These are phyloP conservation scores for Chenopodium berlandieri DNA, from an alignment of 148 eudicot genomes.

Conservation along the genomic window DNA sequence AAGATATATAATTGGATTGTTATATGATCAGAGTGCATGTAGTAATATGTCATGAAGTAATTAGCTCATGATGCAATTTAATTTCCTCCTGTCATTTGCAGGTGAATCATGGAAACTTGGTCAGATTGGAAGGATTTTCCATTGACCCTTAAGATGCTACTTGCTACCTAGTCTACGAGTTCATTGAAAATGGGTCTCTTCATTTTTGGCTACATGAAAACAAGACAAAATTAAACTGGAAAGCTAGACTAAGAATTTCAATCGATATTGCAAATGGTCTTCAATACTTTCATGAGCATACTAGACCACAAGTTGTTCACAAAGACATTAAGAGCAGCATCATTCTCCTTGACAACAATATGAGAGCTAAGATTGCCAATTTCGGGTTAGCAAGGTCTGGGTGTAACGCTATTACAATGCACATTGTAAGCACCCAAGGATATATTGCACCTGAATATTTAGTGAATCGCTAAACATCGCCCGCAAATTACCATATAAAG, in stretches of 20 bases:
- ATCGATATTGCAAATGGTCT: conserved; percentile 87
- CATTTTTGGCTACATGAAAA: conserved; percentile 62
- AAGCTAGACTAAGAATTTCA: conserved; percentile 63
- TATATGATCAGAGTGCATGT: no score
- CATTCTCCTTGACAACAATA: conserved; percentile 67
- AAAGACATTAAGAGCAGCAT: conserved; percentile 89
- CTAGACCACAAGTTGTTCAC: conserved; percentile 84
- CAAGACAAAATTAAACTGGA: conserved; percentile 59
- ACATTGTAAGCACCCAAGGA: conserved; percentile 96
- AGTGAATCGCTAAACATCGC: no score
- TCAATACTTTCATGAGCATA: conserved; percentile 92
- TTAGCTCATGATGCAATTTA: no score
- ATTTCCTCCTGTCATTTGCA: neutral
- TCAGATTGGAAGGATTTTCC: conserved; percentile 86
- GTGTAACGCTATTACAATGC: conserved; percentile 89
- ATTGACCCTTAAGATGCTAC: conserved; percentile 78
- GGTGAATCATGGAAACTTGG: conserved; percentile 94
- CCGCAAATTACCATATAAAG: no score
- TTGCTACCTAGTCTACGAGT: conserved; percentile 84
- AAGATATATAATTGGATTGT: no score
- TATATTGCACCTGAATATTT: conserved; percentile 91
- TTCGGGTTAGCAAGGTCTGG: conserved; percentile 91
- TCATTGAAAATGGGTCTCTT: conserved; percentile 83
- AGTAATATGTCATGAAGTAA: neutral
- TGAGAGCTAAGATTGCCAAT: conserved; percentile 89